Conservation (phyloP, 2,329 filamentous ascomycete species). For the Blumeria hordei region DNA sequence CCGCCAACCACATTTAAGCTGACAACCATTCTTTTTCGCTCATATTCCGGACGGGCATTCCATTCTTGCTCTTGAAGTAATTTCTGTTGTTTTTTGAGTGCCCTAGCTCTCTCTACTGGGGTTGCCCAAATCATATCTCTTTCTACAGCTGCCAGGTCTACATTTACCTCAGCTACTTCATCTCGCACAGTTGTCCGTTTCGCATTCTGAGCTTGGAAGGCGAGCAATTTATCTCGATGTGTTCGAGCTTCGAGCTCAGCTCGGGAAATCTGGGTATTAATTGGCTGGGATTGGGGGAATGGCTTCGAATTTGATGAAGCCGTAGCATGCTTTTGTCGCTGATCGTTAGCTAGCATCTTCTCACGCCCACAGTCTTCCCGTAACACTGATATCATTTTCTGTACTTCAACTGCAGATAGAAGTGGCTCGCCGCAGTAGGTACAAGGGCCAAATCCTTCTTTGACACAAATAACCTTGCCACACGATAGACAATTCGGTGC, state of each 20-base stretch:
- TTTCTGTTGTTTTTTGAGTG: constrained; percentile 45
- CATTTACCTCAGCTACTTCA: constrained; percentile 41
- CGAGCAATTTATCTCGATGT: constrained; percentile 40
- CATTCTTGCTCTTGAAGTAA: constrained; percentile 44
- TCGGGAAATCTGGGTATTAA: constrained; percentile 6
- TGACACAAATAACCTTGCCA: constrained; percentile 85
- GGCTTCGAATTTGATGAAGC: constrained; percentile 34
- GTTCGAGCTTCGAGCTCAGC: constrained; percentile 28
- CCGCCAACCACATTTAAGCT: constrained; percentile 43
- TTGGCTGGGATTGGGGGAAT: constrained; percentile 20
- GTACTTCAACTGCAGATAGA: constrained; percentile 47
- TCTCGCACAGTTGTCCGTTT: constrained; percentile 44
- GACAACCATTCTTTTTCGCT: constrained; percentile 44
- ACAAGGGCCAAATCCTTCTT: constrained; percentile 82
- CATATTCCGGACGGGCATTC: constrained; percentile 42
- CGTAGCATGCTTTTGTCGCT: constrained; percentile 39
- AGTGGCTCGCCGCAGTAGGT: constrained; percentile 67
- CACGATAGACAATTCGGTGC: constrained; percentile 83
- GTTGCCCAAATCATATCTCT: constrained; percentile 42
- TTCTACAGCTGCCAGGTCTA: constrained; percentile 24
- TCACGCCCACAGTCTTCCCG: constrained; percentile 70
- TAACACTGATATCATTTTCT: constrained; percentile 65
- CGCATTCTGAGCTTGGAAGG: constrained; percentile 46
- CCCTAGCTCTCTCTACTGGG: constrained; percentile 39
- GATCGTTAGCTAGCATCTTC: constrained; percentile 61